A percentile compares a stretch with the other conserved stretches of the same genome.
Conservation (phyloP, 495 filamentous ascomycete species). For the Cercophora sp. region DNA sequence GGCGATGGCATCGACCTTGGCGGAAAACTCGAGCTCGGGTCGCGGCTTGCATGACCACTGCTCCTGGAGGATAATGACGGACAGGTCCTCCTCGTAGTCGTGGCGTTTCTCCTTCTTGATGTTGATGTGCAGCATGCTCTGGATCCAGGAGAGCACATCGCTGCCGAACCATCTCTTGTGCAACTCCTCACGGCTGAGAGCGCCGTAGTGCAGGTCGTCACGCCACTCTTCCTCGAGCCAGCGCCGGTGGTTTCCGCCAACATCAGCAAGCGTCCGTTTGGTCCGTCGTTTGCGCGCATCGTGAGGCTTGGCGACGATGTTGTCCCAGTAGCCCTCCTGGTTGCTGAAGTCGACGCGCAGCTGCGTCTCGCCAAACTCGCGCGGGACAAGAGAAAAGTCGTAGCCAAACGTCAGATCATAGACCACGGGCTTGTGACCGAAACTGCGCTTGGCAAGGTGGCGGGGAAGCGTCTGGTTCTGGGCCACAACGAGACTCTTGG, state of each 20-base stretch:
- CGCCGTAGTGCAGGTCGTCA: conserved; percentile 1
- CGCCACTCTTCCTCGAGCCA: background rate
- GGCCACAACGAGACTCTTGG: conserved; percentile 15
- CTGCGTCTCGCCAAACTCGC: background rate
- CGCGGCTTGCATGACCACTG: background rate
- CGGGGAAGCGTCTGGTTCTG: conserved; percentile 18
- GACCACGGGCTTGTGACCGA: conserved; percentile 9
- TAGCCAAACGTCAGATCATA: conserved; percentile 24
- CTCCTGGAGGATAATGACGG: background rate
- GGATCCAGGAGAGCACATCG: background rate
- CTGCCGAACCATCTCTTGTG: conserved; percentile 17
- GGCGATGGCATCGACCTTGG: background rate
- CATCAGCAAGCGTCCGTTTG: background rate
- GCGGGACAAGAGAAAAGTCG: conserved; percentile 9
- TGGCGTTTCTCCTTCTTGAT: background rate
- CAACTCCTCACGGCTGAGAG: conserved; percentile 13
- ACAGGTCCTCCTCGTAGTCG: background rate
- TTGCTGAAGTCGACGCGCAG: conserved; percentile 17
- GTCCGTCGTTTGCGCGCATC: background rate
- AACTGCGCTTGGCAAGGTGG: background rate
- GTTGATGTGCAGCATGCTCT: background rate
- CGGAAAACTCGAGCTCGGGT: background rate
- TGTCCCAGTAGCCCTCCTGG: conserved; percentile 14
- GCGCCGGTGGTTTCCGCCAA: background rate
- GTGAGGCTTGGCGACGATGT: background rate